phyloP scores from a whole-genome alignment of 2,329 filamentous ascomycete genomes.

The Fusarium ramigenum region DNA sequence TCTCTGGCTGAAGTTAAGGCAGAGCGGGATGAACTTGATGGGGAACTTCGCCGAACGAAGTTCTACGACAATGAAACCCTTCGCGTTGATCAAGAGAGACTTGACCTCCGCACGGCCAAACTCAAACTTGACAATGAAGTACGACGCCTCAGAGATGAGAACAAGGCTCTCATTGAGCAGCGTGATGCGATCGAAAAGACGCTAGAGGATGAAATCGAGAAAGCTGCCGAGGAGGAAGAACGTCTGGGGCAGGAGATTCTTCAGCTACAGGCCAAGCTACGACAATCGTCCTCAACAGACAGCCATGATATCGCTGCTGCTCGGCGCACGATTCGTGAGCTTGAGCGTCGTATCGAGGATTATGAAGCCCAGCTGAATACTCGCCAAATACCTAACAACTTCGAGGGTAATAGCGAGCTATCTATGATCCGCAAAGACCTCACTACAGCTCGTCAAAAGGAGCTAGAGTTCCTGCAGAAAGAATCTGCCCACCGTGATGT shows the following conservation, averaged over 20 bases:
- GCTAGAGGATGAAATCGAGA: constrained; percentile 72
- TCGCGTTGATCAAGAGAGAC: constrained; percentile 72
- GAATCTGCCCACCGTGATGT: constrained; percentile 70
- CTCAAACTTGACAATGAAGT: constrained; percentile 74
- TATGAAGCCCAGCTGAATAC: constrained; percentile 58
- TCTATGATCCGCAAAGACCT: constrained; percentile 71
- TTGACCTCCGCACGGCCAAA: constrained; percentile 74
- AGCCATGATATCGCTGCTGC: constrained; percentile 65
- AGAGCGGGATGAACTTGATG: constrained; percentile 73
- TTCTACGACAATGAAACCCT: constrained; percentile 67
- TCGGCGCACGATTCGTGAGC: constrained; percentile 69
- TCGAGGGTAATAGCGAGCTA: constrained; percentile 62
- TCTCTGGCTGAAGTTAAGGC: constrained; percentile 67
- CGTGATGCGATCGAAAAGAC: constrained; percentile 69
- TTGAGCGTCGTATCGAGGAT: constrained; percentile 69
- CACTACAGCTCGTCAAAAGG: constrained; percentile 70
- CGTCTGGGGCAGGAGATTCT: constrained; percentile 65
- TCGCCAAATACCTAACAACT: constrained; percentile 46
- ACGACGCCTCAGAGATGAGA: constrained; percentile 72
- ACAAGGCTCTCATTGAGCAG: constrained; percentile 63
- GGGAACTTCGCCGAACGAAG: constrained; percentile 64
- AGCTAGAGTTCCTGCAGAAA: constrained; percentile 71
- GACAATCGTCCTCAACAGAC: constrained; percentile 58
- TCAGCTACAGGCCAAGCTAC: constrained; percentile 58
- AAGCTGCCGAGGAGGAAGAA: constrained; percentile 72